phyloP scores from a whole-genome alignment of 176 grass and related monocot species.

The Zea luxurians region DNA sequence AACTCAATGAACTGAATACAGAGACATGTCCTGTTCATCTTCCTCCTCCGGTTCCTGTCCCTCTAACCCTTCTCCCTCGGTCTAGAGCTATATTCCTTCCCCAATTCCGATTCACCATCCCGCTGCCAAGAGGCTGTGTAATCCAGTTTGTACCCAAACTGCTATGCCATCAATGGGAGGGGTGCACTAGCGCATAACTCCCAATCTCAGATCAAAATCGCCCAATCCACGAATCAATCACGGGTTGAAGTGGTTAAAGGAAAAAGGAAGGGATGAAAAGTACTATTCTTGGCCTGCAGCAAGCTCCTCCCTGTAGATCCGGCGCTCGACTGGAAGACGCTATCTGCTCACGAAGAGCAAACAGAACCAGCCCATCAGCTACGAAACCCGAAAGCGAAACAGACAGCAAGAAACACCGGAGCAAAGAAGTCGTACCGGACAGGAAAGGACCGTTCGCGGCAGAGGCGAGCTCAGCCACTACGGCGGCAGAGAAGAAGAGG shows the following conservation, averaged over 20 bases:
- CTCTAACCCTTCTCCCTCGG: background rate
- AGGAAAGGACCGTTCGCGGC: conserved; percentile 33
- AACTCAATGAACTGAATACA: background rate
- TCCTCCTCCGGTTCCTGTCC: background rate
- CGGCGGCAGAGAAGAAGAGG: conserved; percentile 18
- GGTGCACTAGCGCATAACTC: background rate
- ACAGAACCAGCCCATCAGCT: conserved; percentile 21
- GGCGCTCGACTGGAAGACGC: conserved; percentile 36
- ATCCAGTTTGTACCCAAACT: background rate
- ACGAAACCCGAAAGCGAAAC: background rate
- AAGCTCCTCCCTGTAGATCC: conserved; percentile 67
- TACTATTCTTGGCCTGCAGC: conserved; percentile 62
- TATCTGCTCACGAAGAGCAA: conserved; percentile 26
- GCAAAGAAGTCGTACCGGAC: conserved; percentile 34
- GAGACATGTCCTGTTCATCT: background rate
- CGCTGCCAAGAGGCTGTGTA: background rate
- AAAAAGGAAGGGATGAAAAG: background rate
- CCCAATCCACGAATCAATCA: background rate
- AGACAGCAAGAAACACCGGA: background rate
- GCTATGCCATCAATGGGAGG: background rate
- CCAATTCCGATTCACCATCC: background rate
- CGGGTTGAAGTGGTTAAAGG: background rate
- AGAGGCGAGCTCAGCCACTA: conserved; percentile 33
- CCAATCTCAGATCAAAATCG: background rate
- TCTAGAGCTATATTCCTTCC: background rate